Conservation (phyloP, 2,329 filamentous ascomycete genomes). For the Nemania sp. region DNA sequence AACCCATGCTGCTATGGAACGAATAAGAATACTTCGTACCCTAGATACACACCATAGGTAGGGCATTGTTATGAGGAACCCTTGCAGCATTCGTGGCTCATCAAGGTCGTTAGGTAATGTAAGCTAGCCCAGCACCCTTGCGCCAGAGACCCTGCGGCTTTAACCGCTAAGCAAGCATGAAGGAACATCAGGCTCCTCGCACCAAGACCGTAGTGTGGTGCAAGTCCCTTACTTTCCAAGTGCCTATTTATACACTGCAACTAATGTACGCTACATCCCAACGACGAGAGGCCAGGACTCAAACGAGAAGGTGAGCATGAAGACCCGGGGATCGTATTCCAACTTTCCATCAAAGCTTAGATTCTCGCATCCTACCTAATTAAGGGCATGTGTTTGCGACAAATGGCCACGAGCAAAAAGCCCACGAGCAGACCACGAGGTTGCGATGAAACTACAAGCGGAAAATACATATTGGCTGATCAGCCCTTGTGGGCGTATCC, state of each 20-base stretch:
- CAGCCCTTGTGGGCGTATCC: conserved; percentile 11
- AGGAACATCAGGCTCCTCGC: conserved; percentile 1
- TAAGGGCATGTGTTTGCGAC: conserved; percentile 16
- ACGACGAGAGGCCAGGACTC: background rate
- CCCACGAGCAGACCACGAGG: background rate
- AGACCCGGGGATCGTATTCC: background rate
- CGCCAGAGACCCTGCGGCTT: conserved; percentile 14
- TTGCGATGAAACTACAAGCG: conserved; percentile 4
- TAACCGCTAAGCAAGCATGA: conserved; percentile 9
- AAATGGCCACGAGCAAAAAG: conserved; percentile 21
- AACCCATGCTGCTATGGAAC: too few species aligned
- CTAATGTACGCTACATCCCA: background rate
- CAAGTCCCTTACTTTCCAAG: too few species aligned
- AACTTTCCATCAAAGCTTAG: background rate
- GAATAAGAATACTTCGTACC: too few species aligned
- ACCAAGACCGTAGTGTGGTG: background rate
- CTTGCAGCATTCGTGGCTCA: background rate
- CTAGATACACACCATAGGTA: too few species aligned
- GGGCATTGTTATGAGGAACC: background rate
- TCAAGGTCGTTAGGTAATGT: background rate
- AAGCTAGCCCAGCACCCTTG: background rate
- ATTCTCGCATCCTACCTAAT: background rate
- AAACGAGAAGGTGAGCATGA: conserved; percentile 18
- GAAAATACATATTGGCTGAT: background rate
- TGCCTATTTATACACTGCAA: background rate